phyloP scores from a whole-genome alignment of 345 rosid species.

The Murraya paniculata region DNA sequence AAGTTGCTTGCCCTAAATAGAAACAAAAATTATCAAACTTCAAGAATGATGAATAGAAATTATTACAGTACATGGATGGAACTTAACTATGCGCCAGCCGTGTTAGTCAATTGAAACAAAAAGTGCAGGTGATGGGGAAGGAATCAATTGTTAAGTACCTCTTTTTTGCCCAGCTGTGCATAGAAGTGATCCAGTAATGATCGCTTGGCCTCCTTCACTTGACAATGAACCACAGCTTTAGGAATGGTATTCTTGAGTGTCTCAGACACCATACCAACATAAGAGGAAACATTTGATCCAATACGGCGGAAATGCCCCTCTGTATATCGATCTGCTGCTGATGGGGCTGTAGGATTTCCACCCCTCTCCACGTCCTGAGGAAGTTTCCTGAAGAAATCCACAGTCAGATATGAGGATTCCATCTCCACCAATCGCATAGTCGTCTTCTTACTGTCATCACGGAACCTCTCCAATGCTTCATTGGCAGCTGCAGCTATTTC shows the following conservation, averaged over 20 bases:
- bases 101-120: neutral
- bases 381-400: constrained; percentile 62
- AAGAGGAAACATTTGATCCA: constrained; percentile 54
- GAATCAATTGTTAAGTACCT: constrained; percentile 30
- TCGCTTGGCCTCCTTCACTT: constrained; percentile 57
- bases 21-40: neutral
- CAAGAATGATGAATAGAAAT: neutral
- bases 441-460: constrained; percentile 56
- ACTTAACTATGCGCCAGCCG: neutral
- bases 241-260: constrained; percentile 55
- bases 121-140: neutral
- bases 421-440: constrained; percentile 59
- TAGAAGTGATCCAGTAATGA: constrained; percentile 53
- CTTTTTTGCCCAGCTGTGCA: constrained; percentile 44
- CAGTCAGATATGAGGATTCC: constrained; percentile 71
- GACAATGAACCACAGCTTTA: constrained; percentile 67
- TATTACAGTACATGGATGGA: too few relatives aligned
- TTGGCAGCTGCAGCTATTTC: constrained; percentile 47
- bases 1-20: constrained; percentile 39
- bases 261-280: constrained; percentile 55
- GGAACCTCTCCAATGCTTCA: constrained; percentile 54
- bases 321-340: constrained; percentile 33
- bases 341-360: constrained; percentile 33
- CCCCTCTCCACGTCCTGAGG: constrained; percentile 51
- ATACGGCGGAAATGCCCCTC: constrained; percentile 60